Percentiles rank a stretch among this genome's conserved stretches.
Evolutionary conservation across 257 asterid species (phyloP).

Genomic region (Rauvolfia tetraphylla): DNA sequence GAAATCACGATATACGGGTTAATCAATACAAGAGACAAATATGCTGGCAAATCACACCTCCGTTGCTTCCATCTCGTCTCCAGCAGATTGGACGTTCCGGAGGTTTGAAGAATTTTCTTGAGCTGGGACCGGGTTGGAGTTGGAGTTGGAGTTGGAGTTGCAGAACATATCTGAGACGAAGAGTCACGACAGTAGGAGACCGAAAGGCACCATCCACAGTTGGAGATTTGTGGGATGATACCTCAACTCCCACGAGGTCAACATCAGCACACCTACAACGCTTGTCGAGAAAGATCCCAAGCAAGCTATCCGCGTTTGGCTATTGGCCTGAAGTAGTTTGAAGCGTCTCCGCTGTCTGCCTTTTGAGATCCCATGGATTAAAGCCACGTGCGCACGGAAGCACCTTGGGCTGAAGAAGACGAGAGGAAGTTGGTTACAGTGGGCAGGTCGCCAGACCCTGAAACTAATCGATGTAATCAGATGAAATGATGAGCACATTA

Average conservation of each 20-base stretch:
- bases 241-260: conserved; percentile 38
- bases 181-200: conserved; percentile 36
- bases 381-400: not conserved
- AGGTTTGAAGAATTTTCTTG: not conserved
- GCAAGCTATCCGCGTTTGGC: conserved; percentile 26
- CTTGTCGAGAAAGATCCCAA: conserved; percentile 34
- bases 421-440: too few relatives aligned
- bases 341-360: not conserved
- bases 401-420: not conserved
- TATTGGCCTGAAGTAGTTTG: not conserved
- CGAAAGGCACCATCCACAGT: conserved; percentile 60
- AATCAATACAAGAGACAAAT: too few relatives aligned
- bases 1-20: too few relatives aligned
- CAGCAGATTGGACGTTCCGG: too few relatives aligned
- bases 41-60: too few relatives aligned
- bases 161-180: conserved; percentile 28
- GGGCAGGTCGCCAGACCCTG: too few relatives aligned
- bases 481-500: too few relatives aligned
- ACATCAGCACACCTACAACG: conserved; percentile 34
- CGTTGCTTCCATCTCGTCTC: too few relatives aligned
- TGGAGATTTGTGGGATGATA: conserved; percentile 40
- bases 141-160: not conserved
- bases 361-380: conserved; percentile 7
- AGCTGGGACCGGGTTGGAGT: not conserved
- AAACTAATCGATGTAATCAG: too few relatives aligned